These are phyloP conservation scores for Sporisorium exsertum DNA, from an alignment of 1,284 basidiomycete genomes.

Conservation along the genomic window DNA sequence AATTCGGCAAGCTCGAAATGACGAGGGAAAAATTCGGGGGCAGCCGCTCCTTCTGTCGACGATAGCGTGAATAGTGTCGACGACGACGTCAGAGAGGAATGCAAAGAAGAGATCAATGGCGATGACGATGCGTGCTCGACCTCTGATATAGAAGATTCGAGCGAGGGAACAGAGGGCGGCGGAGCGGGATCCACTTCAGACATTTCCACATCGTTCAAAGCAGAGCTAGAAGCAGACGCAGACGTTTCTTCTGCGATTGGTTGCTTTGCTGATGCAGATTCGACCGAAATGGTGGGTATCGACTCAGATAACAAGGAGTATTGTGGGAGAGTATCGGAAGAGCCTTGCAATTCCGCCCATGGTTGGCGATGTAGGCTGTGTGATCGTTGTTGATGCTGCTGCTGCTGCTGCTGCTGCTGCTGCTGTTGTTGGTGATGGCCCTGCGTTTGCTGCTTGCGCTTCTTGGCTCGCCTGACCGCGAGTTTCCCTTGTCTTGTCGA, in stretches of 20 bases:
- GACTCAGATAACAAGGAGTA: neutral
- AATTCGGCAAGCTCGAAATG: neutral
- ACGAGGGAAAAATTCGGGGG: neutral
- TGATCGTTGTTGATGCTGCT: neutral
- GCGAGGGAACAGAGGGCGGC: slow-evolving; percentile 1
- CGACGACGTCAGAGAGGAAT: slow-evolving; percentile 1
- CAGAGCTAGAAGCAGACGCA: neutral
- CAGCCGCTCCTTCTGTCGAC: neutral
- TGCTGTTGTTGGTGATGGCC: neutral
- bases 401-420: neutral
- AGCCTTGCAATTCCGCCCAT: neutral
- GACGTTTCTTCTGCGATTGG: neutral
- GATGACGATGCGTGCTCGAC: neutral
- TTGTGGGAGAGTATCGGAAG: neutral
- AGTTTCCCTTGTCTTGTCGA: slow-evolving; percentile 34
- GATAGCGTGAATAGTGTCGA: slow-evolving; percentile 5
- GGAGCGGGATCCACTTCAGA: slow-evolving; percentile 6
- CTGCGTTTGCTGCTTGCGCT: slow-evolving; percentile 15
- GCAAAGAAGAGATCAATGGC: neutral
- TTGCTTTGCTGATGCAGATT: neutral
- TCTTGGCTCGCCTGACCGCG: slow-evolving; percentile 27
- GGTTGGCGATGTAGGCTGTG: neutral
- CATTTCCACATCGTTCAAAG: slow-evolving; percentile 17
- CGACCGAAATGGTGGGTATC: slow-evolving; percentile 20
- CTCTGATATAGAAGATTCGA: neutral